Evolutionary conservation across 2,329 filamentous ascomycete species (phyloP), one percentile per base, ranked within the genome.

Genomic region (Phaeosphaeriaceae sp.): DNA sequence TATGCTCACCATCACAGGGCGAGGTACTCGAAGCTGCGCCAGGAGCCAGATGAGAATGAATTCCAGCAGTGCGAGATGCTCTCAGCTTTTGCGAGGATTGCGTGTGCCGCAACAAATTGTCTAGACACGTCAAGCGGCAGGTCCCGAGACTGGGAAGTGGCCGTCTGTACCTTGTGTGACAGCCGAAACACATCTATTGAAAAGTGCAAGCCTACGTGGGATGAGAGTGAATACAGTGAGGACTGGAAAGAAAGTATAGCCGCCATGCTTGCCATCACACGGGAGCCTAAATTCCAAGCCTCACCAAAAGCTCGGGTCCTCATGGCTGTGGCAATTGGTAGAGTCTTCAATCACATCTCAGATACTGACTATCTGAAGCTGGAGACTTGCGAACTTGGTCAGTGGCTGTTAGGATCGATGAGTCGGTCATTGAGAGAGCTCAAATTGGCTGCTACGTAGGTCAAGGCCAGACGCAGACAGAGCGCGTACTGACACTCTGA

Each of bases 351-450:
- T 48, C 92, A 96, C 75, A 88, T 87, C 3, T 79, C 82, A 17
- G 83, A 87, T 52, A 62, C 80, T 0, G 81, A 83, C 3, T 81
- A 91, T 53, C 79, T 94, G 27, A 86, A 91, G 62, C 79, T 97
- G 2, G 86, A 89, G 57, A 81, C 79, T 1, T 93, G 91, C 9
- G 75, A 80, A 0, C 79, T 92, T 42, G 93, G 91, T 0, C 89
- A 93, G 69, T 94, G 91, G 86, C 93, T 92, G 70, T 80, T 97
- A 4, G 87, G 90, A 65, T 92, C 90, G 0, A 81, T 98, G 41
- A 89, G 89, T 62, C 96, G 93, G 76, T 96, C 93, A 1, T 77
- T 92, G 20, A 86, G 94, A 71, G 95, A 98, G 74, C 81, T 98
- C 25, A 88, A 94, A 31, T 86, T 97, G 67, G 90, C 90, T 40